Conservation (phyloP, 2,329 filamentous ascomycete species). For the Cytospora piceicola region DNA sequence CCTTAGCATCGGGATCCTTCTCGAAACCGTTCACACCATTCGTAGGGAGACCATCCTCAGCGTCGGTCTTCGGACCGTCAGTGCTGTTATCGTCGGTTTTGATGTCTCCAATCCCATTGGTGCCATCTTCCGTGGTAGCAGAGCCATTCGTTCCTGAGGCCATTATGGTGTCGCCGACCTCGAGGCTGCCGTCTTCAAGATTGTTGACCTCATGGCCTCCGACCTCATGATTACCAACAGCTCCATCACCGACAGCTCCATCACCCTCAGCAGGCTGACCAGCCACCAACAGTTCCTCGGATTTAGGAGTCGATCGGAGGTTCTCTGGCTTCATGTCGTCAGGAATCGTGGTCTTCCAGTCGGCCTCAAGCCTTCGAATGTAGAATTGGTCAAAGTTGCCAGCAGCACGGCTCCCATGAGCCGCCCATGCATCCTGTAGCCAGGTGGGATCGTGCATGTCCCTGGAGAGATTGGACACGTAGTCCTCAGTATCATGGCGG, state of each 20-base stretch:
- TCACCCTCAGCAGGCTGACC: not conserved
- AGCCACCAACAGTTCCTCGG: not conserved
- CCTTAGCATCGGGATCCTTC: not conserved
- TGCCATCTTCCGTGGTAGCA: not conserved
- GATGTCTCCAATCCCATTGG: not conserved
- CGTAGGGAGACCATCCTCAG: not conserved
- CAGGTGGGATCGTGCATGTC: constrained; percentile 58
- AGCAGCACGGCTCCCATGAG: constrained; percentile 51
- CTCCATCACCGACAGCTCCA: not conserved
- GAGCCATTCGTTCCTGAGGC: not conserved
- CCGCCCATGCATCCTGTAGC: constrained; percentile 56
- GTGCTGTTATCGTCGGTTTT: not conserved
- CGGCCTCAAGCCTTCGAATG: constrained; percentile 48
- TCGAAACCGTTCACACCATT: constrained; percentile 2
- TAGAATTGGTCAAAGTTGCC: constrained; percentile 57
- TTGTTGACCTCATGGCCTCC: not conserved
- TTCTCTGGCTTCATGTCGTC: constrained; percentile 24
- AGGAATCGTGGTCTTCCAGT: constrained; percentile 46
- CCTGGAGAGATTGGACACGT: constrained; percentile 47
- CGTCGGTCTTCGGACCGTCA: not conserved
- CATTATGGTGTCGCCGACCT: not conserved
- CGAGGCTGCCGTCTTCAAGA: not conserved
- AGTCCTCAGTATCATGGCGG: constrained; percentile 47
- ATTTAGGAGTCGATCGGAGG: constrained; percentile 7
- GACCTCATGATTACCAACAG: too few species aligned